Conservation (phyloP, 352 stramenopile species). For the Elongisporangium senticosum region DNA sequence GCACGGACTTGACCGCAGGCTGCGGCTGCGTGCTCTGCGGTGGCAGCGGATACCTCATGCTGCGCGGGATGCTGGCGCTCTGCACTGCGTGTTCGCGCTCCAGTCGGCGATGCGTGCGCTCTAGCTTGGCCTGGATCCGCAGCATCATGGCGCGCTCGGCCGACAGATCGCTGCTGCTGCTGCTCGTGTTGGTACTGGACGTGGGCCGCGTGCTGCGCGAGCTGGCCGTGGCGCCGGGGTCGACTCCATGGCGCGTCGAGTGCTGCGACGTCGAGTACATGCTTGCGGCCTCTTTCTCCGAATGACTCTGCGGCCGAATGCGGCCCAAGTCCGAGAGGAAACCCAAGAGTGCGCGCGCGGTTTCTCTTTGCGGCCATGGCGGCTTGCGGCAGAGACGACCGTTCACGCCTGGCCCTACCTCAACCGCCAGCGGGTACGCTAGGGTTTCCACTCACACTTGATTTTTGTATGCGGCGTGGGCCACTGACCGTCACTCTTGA, state of each 20-base stretch:
- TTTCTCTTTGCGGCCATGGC: not conserved
- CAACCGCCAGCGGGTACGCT: not conserved
- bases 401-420: not conserved
- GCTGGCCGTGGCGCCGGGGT: not conserved
- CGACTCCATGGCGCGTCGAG: not conserved
- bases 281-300: not conserved
- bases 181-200: conserved; percentile 1
- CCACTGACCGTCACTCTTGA: not conserved
- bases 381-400: not conserved
- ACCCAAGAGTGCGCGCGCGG: not conserved
- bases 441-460: not conserved
- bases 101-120: conserved; percentile 49
- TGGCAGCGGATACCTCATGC: conserved; percentile 9
- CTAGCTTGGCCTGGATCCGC: conserved; percentile 63
- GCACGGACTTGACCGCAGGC: conserved; percentile 29
- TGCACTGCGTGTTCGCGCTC: conserved; percentile 21
- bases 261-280: not conserved
- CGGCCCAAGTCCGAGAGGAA: not conserved
- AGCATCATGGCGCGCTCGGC: conserved; percentile 68
- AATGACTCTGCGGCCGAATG: not conserved
- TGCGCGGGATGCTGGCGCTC: conserved; percentile 23
- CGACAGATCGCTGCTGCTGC: conserved; percentile 3
- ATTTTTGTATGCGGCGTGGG: not conserved
- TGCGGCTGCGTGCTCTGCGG: conserved; percentile 17
- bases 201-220: not conserved